These are phyloP conservation scores for Xylariaceae sp. DNA, from an alignment of 2,329 filamentous ascomycete genomes.

Conservation along the genomic window DNA sequence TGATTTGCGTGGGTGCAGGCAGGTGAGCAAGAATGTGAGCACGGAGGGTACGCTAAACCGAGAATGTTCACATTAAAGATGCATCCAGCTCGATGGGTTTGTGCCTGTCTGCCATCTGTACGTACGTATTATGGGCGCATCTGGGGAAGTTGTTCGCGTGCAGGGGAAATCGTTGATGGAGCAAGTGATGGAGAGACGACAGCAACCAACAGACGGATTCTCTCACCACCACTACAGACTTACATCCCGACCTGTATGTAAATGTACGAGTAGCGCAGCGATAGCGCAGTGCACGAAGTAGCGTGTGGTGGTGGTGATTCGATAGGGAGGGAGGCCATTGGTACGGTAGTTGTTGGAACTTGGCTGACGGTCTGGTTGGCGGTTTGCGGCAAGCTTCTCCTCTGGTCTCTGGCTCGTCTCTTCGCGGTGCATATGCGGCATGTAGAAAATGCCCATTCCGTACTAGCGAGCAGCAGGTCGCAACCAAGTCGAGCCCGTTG, in stretches of 20 bases:
- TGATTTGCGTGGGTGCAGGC: too few species aligned
- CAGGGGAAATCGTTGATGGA: background rate
- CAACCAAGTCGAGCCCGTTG: background rate
- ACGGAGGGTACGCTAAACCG: background rate
- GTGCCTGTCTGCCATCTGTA: background rate
- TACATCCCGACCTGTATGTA: too few species aligned
- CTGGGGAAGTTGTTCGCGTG: slow-evolving; percentile 31
- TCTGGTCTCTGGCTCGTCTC: background rate
- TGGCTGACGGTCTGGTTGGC: slow-evolving; percentile 12
- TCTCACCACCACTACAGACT: too few species aligned
- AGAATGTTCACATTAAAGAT: background rate
- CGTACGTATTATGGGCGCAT: slow-evolving; percentile 10
- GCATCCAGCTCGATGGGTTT: slow-evolving; percentile 3
- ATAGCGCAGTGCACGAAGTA: too few species aligned
- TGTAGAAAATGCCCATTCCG: background rate
- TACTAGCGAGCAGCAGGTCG: background rate
- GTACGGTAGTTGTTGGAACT: background rate
- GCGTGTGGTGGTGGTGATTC: too few species aligned
- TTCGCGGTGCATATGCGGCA: background rate
- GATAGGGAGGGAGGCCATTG: background rate
- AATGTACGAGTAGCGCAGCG: too few species aligned
- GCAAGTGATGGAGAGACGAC: background rate
- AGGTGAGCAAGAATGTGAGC: background rate
- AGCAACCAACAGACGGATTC: too few species aligned
- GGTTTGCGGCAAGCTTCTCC: slow-evolving; percentile 26